Base-by-base conservation (phyloP, 495 filamentous ascomycete species). In the Sphaerosporella brunnea region DNA sequence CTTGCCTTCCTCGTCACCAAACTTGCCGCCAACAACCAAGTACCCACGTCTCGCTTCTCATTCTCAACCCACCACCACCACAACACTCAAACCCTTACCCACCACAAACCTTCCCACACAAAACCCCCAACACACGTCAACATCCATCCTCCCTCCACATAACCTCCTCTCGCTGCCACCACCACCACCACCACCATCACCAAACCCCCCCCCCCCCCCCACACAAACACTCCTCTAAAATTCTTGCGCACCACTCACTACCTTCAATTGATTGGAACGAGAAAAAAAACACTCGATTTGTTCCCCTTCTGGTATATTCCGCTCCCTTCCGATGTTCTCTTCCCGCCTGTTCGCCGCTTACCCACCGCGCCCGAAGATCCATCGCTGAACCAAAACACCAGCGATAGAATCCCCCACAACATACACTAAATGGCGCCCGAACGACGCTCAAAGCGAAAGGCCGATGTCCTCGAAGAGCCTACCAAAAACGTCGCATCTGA, bases 381-480 rank as follows among this genome's bases (percentile, higher is more conserved):
- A n/a, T n/a, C n/a, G n/a, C n/a, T n/a, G n/a, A n/a, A n/a, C n/a
- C n/a, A n/a, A n/a, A n/a, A n/a, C n/a, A n/a, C n/a, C n/a, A n/a
- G n/a, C n/a, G n/a, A n/a, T n/a, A n/a, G n/a, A n/a, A n/a, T n/a
- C n/a, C n/a, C n/a, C n/a, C n/a, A n/a, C n/a, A n/a, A n/a, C n/a
- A n/a, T 36, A 38, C 2, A 39, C 46, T 32, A 42, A 40, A 16
- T 36, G 30, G 23, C 40, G 41, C 19, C 23, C 32, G 20, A 43
- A 42, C 2, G 9, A 52, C 50, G 20, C 48, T 34, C 56, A 35
- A 59, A 59, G 45, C 56, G 56, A 28, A 59, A 59, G 42, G 56
- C 55, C 41, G 54, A 53, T 34, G 56, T 51, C 21, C 40, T 51
- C 34, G 56, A 53, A 16, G 56, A 56, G 21, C 23, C 43, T 3